A percentile compares a stretch with the other conserved stretches of the same genome.
Conservation (phyloP, 2,329 filamentous ascomycete genomes). For the Venturiaceae sp. region DNA sequence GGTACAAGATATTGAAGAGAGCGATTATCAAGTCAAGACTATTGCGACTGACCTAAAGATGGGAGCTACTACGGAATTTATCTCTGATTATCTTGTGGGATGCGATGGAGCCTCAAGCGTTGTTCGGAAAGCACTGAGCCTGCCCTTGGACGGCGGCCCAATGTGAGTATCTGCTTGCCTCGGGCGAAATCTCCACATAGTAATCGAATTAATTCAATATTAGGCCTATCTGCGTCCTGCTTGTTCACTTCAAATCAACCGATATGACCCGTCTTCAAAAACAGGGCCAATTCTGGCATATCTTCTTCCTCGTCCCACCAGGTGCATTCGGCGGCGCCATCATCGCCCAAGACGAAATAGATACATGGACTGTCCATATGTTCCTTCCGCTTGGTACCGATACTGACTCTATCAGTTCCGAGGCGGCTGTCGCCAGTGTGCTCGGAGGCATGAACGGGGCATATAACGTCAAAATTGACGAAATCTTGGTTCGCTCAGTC, state of each 20-base stretch:
- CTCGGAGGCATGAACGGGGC: slow-evolving; percentile 14
- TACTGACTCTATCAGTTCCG: slow-evolving; percentile 13
- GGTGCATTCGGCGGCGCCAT: slow-evolving; percentile 14
- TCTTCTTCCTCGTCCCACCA: slow-evolving; percentile 15
- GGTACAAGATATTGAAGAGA: no score
- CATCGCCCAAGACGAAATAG: slow-evolving; percentile 22
- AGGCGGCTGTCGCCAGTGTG: slow-evolving; percentile 14
- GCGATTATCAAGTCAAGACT: no score
- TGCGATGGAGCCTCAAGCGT: no score
- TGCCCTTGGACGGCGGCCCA: no score
- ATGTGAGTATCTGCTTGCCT: no score
- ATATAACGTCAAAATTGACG: slow-evolving; percentile 21
- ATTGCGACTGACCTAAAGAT: no score
- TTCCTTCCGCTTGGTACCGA: slow-evolving; percentile 13
- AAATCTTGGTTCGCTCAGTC: slow-evolving; percentile 20
- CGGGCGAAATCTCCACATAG: no score
- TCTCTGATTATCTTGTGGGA: no score
- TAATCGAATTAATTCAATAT: background rate
- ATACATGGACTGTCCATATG: slow-evolving; percentile 24
- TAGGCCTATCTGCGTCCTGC: slow-evolving; percentile 14
- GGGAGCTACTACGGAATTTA: no score
- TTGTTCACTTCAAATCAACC: slow-evolving; percentile 23
- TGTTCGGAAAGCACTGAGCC: no score
- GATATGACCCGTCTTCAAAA: slow-evolving; percentile 16
- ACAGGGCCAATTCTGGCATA: slow-evolving; percentile 23